Evolutionary conservation across 2,329 filamentous ascomycete genomes (phyloP).

Genomic region (Daldinia eschscholtzii): DNA sequence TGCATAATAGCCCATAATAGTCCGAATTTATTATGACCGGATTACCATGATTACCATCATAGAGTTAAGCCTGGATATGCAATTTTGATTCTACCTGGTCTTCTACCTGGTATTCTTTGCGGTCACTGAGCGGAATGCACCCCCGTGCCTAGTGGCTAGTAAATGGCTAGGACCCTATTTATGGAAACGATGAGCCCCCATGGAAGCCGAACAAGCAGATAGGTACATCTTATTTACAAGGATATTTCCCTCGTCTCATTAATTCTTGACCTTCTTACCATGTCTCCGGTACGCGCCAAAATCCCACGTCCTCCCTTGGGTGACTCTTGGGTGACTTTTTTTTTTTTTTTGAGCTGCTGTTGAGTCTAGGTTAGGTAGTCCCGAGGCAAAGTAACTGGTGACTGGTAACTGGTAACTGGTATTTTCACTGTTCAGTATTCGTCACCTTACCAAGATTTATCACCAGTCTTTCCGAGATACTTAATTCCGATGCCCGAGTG

Average conservation of each 20-base stretch:
- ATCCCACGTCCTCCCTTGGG: constrained; percentile 30
- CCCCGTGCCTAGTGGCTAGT: constrained; percentile 11
- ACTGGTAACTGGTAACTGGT: constrained; percentile 17
- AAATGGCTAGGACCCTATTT: constrained; percentile 23
- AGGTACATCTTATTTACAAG: constrained; percentile 19
- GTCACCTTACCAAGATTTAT: constrained; percentile 28
- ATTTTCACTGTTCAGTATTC: constrained; percentile 13
- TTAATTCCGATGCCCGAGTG: constrained; percentile 14
- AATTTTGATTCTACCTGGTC: constrained; percentile 16
- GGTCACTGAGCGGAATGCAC: constrained; percentile 13
- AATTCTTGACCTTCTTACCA: constrained; percentile 43
- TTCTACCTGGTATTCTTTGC: constrained; percentile 10
- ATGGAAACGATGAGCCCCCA: constrained; percentile 25
- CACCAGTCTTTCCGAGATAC: constrained; percentile 35
- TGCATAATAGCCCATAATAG: constrained; percentile 13
- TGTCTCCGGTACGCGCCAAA: constrained; percentile 41
- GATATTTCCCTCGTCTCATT: constrained; percentile 35
- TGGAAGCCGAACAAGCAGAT: constrained; percentile 11
- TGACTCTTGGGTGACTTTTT: constrained; percentile 9
- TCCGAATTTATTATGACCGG: constrained; percentile 4
- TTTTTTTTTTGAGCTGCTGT: neutral
- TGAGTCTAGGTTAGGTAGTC: neutral
- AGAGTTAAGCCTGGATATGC: constrained; percentile 9
- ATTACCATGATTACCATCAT: constrained; percentile 10
- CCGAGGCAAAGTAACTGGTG: neutral